Evolutionary conservation across 2,329 filamentous ascomycete species (phyloP).

Genomic region (Trichoderma endophyticum): DNA sequence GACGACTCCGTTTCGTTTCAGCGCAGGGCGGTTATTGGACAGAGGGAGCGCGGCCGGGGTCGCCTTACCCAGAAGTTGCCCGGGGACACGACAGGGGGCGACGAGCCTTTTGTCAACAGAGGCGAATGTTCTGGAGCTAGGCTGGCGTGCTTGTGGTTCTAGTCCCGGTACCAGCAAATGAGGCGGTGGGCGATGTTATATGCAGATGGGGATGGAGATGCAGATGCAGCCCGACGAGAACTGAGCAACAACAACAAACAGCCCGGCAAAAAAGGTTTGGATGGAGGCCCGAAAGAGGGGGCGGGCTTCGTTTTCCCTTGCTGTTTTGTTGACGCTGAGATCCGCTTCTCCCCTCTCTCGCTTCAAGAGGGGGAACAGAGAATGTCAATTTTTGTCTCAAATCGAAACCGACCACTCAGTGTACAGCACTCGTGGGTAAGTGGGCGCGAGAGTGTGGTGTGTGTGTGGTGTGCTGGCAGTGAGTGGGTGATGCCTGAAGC

Average conservation of each 20-base stretch:
- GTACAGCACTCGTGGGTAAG: not conserved
- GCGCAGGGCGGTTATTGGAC: constrained; percentile 17
- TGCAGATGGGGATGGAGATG: not conserved
- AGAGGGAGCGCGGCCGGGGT: constrained; percentile 13
- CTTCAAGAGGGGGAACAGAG: not conserved
- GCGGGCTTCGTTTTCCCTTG: not conserved
- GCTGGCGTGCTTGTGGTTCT: not conserved
- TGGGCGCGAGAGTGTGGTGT: not conserved
- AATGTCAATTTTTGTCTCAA: not conserved
- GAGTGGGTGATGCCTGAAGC: not conserved
- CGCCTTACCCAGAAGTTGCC: constrained; percentile 11
- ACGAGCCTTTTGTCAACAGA: constrained; percentile 3
- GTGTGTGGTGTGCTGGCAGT: not conserved
- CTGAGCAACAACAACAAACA: not conserved
- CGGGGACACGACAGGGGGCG: not conserved
- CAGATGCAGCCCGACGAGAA: not conserved
- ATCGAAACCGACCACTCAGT: not conserved
- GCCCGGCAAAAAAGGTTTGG: not conserved
- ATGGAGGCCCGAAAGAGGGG: not conserved
- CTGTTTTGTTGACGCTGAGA: constrained; percentile 1
- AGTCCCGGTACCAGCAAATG: not conserved
- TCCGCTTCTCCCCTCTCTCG: not conserved
- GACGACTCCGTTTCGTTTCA: constrained; percentile 20
- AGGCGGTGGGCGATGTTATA: constrained; percentile 7
- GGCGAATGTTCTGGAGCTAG: constrained; percentile 1